Percentiles rank a stretch among this genome's conserved stretches.
phyloP scores from a whole-genome alignment of 2,329 filamentous ascomycete genomes.

The Curvularia spicifera region DNA sequence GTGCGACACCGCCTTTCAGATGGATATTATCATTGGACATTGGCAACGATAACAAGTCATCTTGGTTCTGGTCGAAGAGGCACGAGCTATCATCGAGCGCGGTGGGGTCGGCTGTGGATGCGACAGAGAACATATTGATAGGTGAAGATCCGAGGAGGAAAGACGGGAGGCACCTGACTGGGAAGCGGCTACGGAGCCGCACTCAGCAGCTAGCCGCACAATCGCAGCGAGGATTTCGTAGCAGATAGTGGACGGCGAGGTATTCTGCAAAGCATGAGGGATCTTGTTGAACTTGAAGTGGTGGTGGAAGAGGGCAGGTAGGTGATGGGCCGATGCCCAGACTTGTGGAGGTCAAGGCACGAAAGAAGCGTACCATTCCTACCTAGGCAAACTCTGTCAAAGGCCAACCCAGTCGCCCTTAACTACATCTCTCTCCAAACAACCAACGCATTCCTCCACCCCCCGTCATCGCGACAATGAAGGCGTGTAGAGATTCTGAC shows the following conservation, averaged over 20 bases:
- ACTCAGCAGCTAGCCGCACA: constrained; percentile 30
- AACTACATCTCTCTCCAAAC: constrained; percentile 15
- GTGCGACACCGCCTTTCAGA: constrained; percentile 41
- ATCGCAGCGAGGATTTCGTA: constrained; percentile 21
- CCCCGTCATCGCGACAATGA: constrained; percentile 6
- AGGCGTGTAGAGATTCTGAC: constrained; percentile 6
- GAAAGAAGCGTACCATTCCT: constrained; percentile 32
- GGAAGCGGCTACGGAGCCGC: constrained; percentile 28
- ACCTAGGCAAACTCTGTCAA: constrained; percentile 25
- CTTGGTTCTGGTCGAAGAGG: constrained; percentile 42
- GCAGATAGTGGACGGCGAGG: constrained; percentile 20
- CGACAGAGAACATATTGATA: constrained; percentile 46
- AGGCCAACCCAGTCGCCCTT: constrained; percentile 24
- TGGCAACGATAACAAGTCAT: constrained; percentile 42
- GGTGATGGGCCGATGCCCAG: constrained; percentile 28
- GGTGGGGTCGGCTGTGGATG: constrained; percentile 41
- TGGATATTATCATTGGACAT: constrained; percentile 43
- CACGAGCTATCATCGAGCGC: constrained; percentile 45
- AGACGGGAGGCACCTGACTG: constrained; percentile 40
- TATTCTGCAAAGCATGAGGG: constrained; percentile 30
- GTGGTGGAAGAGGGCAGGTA: constrained; percentile 32
- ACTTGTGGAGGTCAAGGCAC: constrained; percentile 35
- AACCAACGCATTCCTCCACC: not conserved
- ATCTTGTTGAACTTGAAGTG: constrained; percentile 40
- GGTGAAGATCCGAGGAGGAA: constrained; percentile 18